Percentiles rank a stretch among this genome's conserved stretches.
Conservation (phyloP, 495 filamentous ascomycete species). For the Chlorociboria aeruginascens region DNA sequence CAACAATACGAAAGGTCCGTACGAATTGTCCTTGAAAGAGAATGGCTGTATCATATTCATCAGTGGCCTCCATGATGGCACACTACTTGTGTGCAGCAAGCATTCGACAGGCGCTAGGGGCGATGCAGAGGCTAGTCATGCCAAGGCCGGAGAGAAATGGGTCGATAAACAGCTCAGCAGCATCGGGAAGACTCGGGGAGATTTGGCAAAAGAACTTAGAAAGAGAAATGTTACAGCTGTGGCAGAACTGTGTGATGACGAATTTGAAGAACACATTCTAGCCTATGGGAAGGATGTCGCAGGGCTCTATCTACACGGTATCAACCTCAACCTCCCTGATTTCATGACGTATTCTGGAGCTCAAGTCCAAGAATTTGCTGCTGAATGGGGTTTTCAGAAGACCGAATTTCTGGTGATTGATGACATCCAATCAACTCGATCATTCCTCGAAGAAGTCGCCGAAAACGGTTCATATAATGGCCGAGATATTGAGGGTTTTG, state of each 20-base stretch:
- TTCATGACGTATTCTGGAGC: constrained; percentile 73
- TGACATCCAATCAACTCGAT: constrained; percentile 56
- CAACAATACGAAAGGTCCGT: constrained; percentile 69
- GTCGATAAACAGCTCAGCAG: constrained; percentile 64
- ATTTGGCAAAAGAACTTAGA: constrained; percentile 65
- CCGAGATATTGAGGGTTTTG: constrained; percentile 91
- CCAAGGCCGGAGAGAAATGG: constrained; percentile 73
- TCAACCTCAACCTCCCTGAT: constrained; percentile 85
- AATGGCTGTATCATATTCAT: constrained; percentile 99
- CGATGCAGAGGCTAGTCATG: constrained; percentile 65
- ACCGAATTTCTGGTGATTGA: constrained; percentile 69
- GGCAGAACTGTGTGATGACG: constrained; percentile 92
- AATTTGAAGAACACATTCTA: constrained; percentile 93
- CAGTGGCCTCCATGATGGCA: constrained; percentile 75
- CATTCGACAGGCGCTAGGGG: constrained; percentile 76
- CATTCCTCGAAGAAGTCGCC: constrained; percentile 70
- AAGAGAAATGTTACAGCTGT: constrained; percentile 82
- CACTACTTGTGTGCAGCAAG: constrained; percentile 90
- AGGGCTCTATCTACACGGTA: constrained; percentile 88
- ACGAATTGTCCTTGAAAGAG: constrained; percentile 93
- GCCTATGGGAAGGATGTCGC: constrained; percentile 75
- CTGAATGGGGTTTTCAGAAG: constrained; percentile 89
- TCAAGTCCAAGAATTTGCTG: constrained; percentile 78
- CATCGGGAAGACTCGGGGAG: constrained; percentile 61
- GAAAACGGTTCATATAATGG: constrained; percentile 80